Evolutionary conservation across 2,329 filamentous ascomycete genomes (phyloP).

Genomic region (Setomelanomma holmii): DNA sequence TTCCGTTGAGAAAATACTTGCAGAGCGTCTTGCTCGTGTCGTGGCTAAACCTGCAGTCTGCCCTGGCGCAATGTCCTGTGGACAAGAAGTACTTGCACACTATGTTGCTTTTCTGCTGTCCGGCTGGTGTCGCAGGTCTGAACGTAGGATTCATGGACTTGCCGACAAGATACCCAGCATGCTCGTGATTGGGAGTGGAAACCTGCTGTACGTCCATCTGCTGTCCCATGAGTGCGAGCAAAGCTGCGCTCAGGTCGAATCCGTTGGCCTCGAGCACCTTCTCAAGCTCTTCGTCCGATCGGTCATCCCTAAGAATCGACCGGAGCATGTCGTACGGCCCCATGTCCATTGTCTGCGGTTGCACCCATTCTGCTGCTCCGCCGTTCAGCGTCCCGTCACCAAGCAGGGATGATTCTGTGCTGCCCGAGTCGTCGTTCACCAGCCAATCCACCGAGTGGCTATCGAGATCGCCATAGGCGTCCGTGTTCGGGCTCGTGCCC

Average conservation of each 20-base stretch:
- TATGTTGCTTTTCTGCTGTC: constrained; percentile 80
- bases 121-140: constrained; percentile 77
- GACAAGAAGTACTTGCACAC: constrained; percentile 98
- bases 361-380: constrained; percentile 80
- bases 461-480: constrained; percentile 89
- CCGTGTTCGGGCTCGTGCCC: constrained; percentile 71
- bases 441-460: constrained; percentile 97
- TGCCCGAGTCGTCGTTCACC: constrained; percentile 83
- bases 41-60: constrained; percentile 96
- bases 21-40: constrained; percentile 95
- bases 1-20: constrained; percentile 99
- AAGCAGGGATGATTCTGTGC: constrained; percentile 76
- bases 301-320: constrained; percentile 87
- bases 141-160: constrained; percentile 82
- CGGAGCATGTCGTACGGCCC: constrained; percentile 97
- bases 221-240: constrained; percentile 84
- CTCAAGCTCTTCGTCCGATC: constrained; percentile 93
- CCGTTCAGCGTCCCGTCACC: constrained; percentile 76
- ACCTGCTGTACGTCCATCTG: constrained; percentile 61
- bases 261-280: constrained; percentile 85
- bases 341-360: constrained; percentile 81
- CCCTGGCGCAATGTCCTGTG: constrained; percentile 91
- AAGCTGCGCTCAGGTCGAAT: constrained; percentile 92
- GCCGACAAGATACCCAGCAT: constrained; percentile 78
- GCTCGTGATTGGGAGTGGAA: constrained; percentile 58